Evolutionary conservation across 2,329 filamentous ascomycete genomes (phyloP).

Genomic region (Fusarium chuoi): DNA sequence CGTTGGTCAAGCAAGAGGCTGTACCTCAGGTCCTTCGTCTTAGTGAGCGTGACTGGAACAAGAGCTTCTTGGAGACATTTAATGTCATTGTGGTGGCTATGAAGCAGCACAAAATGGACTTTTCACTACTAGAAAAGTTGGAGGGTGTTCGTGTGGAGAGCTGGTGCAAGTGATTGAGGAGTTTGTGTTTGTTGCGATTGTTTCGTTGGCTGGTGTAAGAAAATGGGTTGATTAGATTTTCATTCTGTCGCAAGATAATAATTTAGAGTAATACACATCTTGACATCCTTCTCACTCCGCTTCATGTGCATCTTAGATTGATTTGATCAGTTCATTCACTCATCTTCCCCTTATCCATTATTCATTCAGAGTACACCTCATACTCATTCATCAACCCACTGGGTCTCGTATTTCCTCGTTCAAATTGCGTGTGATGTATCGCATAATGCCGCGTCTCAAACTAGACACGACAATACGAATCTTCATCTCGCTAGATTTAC

Average conservation of each 20-base stretch:
- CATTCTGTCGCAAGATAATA: background rate
- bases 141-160: background rate
- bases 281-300: rapidly evolving
- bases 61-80: background rate
- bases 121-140: background rate
- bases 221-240: background rate
- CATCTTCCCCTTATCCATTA: background rate
- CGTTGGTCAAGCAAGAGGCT: background rate
- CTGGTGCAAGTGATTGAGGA: background rate
- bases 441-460: background rate
- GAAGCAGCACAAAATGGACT: background rate
- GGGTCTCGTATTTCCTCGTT: rapidly evolving
- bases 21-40: background rate
- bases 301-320: rapidly evolving
- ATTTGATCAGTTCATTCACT: rapidly evolving
- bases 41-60: background rate
- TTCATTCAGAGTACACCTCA: too few species aligned
- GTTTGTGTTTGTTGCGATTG: background rate
- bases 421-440: background rate
- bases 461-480: too few species aligned
- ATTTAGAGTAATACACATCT: background rate
- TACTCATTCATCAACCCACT: rapidly evolving
- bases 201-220: background rate
- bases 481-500: background rate
- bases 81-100: background rate